Evolutionary conservation across 2,329 filamentous ascomycete species (phyloP).

Genomic region (Colletotrichum coccodes): DNA sequence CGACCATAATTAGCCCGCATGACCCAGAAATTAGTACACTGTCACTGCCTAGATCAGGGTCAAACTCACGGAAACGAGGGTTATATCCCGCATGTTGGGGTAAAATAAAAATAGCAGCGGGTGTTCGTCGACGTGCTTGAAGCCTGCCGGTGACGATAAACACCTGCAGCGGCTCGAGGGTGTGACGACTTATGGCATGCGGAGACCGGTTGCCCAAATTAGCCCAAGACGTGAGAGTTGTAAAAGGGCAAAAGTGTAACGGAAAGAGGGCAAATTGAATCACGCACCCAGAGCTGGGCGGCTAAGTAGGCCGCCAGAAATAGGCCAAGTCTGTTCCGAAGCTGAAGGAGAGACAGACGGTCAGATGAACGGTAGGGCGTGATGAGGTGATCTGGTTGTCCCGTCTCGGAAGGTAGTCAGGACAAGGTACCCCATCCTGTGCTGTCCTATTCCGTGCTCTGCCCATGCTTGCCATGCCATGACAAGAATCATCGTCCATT

Average conservation of each 20-base stretch:
- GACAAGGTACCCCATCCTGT: too few relatives aligned
- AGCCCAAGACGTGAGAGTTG: conserved; percentile 36
- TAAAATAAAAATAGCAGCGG: conserved; percentile 49
- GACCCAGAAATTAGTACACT: background rate
- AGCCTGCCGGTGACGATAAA: conserved; percentile 34
- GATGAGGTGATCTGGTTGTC: conserved; percentile 5
- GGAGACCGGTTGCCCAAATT: conserved; percentile 36
- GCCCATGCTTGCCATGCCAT: background rate
- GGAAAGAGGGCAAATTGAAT: conserved; percentile 32
- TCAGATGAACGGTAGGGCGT: conserved; percentile 8
- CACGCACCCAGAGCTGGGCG: conserved; percentile 27
- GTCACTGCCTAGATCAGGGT: background rate
- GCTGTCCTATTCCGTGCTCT: background rate
- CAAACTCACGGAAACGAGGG: conserved; percentile 16
- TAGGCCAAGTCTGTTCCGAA: background rate
- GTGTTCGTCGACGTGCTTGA: conserved; percentile 25
- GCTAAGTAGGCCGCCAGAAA: conserved; percentile 32
- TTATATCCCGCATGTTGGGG: conserved; percentile 34
- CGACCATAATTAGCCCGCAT: conserved; percentile 26
- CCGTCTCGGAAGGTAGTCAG: conserved; percentile 26
- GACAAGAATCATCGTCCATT: background rate
- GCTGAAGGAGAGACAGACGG: background rate
- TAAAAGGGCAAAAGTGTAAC: conserved; percentile 16
- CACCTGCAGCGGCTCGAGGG: conserved; percentile 26
- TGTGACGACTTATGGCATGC: conserved; percentile 15